Percentiles rank a stretch among this genome's conserved stretches.
phyloP scores from a whole-genome alignment of 2,329 filamentous ascomycete species.

The Ophiostoma australiae region DNA sequence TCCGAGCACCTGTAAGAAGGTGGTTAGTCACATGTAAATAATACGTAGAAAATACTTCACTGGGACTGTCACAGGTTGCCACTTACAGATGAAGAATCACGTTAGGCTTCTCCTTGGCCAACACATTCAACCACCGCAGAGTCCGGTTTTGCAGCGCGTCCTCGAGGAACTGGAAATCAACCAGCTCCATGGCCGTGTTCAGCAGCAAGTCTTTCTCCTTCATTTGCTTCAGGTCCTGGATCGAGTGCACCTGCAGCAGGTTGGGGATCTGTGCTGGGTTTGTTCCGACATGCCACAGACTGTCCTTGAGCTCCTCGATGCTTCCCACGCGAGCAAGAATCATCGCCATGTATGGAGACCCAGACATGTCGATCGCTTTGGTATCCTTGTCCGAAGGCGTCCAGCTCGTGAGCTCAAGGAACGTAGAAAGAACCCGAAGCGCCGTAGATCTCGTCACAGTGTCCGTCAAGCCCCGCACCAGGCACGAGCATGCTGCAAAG shows the following conservation, averaged over 20 bases:
- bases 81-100: conserved; percentile 57
- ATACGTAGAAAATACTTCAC: not conserved
- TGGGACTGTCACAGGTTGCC: not conserved
- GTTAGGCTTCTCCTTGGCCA: conserved; percentile 50
- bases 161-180: conserved; percentile 62
- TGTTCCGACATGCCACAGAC: conserved; percentile 56
- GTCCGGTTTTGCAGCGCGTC: conserved; percentile 57
- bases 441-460: conserved; percentile 55
- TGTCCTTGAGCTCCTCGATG: conserved; percentile 57
- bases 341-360: conserved; percentile 57
- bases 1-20: conserved; percentile 48
- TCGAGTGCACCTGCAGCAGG: conserved; percentile 38
- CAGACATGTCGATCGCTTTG: conserved; percentile 32
- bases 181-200: conserved; percentile 58
- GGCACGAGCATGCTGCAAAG: conserved; percentile 59
- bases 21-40: conserved; percentile 1
- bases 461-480: conserved; percentile 61
- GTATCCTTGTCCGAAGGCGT: conserved; percentile 23
- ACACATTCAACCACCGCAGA: conserved; percentile 54
- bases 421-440: conserved; percentile 57
- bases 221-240: conserved; percentile 44
- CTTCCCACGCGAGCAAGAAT: conserved; percentile 54
- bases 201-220: conserved; percentile 59
- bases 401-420: conserved; percentile 47
- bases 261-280: conserved; percentile 42